Evolutionary conservation across 257 asterid genomes (phyloP).

Genomic region (Penstemon davidsonii): DNA sequence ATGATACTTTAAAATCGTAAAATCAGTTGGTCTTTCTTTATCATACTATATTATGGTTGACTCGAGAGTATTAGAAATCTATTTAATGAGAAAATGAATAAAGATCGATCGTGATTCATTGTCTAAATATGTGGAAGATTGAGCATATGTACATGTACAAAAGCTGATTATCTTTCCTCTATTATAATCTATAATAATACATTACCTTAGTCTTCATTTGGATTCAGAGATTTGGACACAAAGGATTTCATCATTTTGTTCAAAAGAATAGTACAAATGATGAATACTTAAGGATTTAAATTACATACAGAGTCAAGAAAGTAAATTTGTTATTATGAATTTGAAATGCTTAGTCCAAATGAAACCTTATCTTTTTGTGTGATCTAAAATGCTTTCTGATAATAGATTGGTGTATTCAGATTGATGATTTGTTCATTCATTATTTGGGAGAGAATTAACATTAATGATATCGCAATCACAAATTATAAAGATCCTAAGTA

Average conservation of each 20-base stretch:
- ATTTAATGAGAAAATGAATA: neutral
- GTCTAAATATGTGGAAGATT: neutral
- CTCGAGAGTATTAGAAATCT: neutral
- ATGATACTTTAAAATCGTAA: neutral
- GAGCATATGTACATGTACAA: neutral
- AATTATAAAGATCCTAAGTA: conserved; percentile 54
- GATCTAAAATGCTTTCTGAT: conserved; percentile 10
- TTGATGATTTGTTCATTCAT: conserved; percentile 33
- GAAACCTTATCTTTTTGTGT: neutral
- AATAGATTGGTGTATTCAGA: conserved; percentile 24
- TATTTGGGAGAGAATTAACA: conserved; percentile 35
- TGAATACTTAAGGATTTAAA: no score
- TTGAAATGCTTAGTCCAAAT: no score
- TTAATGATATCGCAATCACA: conserved; percentile 64
- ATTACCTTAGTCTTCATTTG: no score
- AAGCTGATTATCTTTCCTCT: no score
- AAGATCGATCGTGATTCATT: neutral
- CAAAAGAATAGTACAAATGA: no score
- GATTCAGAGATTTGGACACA: no score
- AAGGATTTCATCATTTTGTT: no score
- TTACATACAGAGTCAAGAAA: no score
- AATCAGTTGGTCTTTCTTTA: neutral
- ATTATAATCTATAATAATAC: no score
- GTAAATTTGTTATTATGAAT: no score
- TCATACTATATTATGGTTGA: neutral